phyloP scores from a whole-genome alignment of 768 basidiomycete species.

The Suillus variegatus region DNA sequence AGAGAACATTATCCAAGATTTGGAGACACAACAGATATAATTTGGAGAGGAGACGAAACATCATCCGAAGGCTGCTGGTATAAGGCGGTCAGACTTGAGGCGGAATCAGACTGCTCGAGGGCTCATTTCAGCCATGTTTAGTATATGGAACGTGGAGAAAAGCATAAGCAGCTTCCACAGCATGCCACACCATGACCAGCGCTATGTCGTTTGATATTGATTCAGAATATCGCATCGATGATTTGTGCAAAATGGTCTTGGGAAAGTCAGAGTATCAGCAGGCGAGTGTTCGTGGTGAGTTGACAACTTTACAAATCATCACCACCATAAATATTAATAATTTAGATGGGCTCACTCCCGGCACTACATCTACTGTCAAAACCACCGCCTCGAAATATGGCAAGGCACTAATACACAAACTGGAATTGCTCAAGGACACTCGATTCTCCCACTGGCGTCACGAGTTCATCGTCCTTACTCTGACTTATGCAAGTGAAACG shows the following conservation, averaged over 20 bases:
- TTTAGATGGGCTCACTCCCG: background rate
- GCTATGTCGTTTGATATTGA: background rate
- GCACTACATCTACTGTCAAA: background rate
- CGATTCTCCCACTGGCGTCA: constrained; percentile 3
- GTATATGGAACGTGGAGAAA: too few relatives aligned
- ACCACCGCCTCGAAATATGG: background rate
- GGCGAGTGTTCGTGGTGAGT: background rate
- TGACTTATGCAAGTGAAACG: background rate
- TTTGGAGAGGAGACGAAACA: background rate
- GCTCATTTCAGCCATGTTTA: background rate
- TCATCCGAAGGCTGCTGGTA: background rate
- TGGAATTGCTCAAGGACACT: constrained; percentile 1
- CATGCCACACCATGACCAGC: background rate
- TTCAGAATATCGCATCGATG: background rate
- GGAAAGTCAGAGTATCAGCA: background rate
- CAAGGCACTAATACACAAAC: background rate
- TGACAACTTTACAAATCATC: background rate
- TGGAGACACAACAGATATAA: background rate
- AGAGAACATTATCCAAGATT: background rate
- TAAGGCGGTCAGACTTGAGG: background rate
- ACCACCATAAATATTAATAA: too few relatives aligned
- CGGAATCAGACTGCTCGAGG: background rate
- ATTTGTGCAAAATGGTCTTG: background rate
- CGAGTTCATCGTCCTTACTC: background rate
- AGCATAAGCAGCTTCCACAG: too few relatives aligned